These are phyloP conservation scores for Linnemannia hyalina DNA, from an alignment of 192 early-diverging fungal genomes.

Conservation along the genomic window DNA sequence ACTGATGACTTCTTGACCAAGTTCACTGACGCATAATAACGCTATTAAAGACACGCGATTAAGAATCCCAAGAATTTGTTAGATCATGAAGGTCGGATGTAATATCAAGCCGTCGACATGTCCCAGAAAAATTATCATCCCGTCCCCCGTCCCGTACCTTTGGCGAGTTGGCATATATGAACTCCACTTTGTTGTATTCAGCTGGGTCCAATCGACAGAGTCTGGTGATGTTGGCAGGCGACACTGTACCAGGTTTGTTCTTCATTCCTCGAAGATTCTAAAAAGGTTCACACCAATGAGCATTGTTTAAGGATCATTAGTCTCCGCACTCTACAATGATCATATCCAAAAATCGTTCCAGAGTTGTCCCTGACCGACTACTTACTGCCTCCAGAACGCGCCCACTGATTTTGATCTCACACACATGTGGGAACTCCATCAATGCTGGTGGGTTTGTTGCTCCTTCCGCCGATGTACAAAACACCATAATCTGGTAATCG, in stretches of 20 bases:
- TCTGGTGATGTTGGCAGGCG: constrained; percentile 67
- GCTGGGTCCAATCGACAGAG: constrained; percentile 36
- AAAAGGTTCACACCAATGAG: background rate
- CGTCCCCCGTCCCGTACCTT: constrained; percentile 50
- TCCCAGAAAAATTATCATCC: background rate
- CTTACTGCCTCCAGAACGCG: constrained; percentile 56
- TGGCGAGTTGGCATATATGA: constrained; percentile 66
- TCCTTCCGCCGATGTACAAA: constrained; percentile 50
- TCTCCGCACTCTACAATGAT: background rate
- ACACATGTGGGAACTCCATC: constrained; percentile 63
- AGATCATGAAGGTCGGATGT: background rate
- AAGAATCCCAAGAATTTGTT: background rate
- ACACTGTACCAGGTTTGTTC: constrained; percentile 69
- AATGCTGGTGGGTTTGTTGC: constrained; percentile 19
- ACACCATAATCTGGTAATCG: constrained; percentile 57
- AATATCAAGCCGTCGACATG: background rate
- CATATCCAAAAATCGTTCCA: background rate
- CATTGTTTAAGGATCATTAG: background rate
- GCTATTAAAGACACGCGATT: constrained; percentile 12
- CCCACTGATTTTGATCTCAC: constrained; percentile 64
- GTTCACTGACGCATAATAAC: constrained; percentile 57
- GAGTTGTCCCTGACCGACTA: background rate
- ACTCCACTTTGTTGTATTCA: constrained; percentile 61
- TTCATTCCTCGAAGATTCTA: constrained; percentile 69
- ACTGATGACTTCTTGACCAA: constrained; percentile 61